Evolutionary conservation across 768 basidiomycete species (phyloP).

Genomic region (Nidularia sp.): DNA sequence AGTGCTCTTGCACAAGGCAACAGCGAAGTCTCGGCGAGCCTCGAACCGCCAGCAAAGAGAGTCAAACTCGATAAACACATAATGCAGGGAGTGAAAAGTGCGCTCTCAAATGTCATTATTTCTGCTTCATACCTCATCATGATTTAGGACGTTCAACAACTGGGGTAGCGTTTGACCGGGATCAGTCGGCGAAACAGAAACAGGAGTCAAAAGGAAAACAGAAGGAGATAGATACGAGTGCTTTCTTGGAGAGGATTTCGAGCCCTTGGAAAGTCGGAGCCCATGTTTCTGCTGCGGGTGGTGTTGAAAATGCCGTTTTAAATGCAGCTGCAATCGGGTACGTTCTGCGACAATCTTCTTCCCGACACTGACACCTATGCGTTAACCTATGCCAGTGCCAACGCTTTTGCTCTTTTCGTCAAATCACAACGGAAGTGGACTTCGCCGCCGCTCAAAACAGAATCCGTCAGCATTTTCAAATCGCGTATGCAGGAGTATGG

Average conservation of each 20-base stretch:
- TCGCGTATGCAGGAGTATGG: constrained; percentile 53
- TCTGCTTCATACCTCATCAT: background rate
- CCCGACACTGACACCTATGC: background rate
- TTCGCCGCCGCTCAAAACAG: constrained; percentile 50
- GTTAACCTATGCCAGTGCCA: constrained; percentile 46
- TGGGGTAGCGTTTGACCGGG: background rate
- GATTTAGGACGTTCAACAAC: background rate
- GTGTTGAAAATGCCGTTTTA: constrained; percentile 67
- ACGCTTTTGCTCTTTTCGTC: constrained; percentile 78
- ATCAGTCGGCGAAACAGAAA: background rate
- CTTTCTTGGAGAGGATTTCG: constrained; percentile 22
- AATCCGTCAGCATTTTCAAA: constrained; percentile 57
- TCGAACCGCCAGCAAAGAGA: background rate
- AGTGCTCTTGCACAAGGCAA: background rate
- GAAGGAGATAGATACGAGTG: background rate
- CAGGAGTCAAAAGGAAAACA: background rate
- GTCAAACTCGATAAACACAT: background rate
- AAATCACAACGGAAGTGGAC: constrained; percentile 85
- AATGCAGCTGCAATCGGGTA: constrained; percentile 74
- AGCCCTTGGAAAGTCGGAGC: constrained; percentile 73
- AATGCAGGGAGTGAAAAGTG: background rate
- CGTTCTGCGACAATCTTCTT: constrained; percentile 7
- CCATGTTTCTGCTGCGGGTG: constrained; percentile 79
- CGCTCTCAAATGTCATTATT: background rate
- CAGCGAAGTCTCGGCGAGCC: background rate